These are phyloP conservation scores for Rosa lucieae DNA, from an alignment of 306 rosid species.

Conservation along the genomic window DNA sequence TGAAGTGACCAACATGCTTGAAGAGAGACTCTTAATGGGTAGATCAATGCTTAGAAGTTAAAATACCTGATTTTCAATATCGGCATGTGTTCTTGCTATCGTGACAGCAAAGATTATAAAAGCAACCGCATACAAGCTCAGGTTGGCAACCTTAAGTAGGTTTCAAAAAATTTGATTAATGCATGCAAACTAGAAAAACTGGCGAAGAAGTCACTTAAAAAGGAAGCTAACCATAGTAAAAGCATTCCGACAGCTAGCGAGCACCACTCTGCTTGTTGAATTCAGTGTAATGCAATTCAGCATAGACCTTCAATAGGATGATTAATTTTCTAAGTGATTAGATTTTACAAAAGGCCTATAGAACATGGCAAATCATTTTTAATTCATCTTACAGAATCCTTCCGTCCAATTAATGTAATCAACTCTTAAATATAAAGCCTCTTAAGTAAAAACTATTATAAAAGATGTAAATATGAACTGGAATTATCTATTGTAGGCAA, in stretches of 20 bases:
- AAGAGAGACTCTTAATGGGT: slow-evolving; percentile 15
- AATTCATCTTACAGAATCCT: background rate
- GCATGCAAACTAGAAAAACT: background rate
- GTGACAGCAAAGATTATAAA: slow-evolving; percentile 56
- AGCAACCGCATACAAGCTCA: slow-evolving; percentile 79
- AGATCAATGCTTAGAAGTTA: slow-evolving; percentile 8
- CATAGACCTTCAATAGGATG: slow-evolving; percentile 77
- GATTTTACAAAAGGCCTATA: slow-evolving; percentile 10
- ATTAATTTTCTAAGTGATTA: slow-evolving; percentile 5
- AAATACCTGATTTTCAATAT: slow-evolving; percentile 72
- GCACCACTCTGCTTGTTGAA: slow-evolving; percentile 85
- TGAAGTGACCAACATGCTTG: slow-evolving; percentile 22
- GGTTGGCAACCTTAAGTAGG: slow-evolving; percentile 76
- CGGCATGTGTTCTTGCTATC: slow-evolving; percentile 40
- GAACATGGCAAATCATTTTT: background rate
- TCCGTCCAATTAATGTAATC: too few relatives aligned
- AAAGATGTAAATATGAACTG: background rate
- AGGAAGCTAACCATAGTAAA: slow-evolving; percentile 73
- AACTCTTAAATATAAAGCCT: background rate
- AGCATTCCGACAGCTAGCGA: slow-evolving; percentile 96
- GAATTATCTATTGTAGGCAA: background rate
- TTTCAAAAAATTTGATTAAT: background rate
- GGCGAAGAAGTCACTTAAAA: slow-evolving; percentile 10
- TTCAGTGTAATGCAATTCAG: slow-evolving; percentile 86
- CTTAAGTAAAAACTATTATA: background rate